Percentiles rank a stretch among this genome's conserved stretches.
These are phyloP conservation scores for Aspergillus mulundensis DNA, from an alignment of 495 filamentous ascomycete species.

Conservation along the genomic window DNA sequence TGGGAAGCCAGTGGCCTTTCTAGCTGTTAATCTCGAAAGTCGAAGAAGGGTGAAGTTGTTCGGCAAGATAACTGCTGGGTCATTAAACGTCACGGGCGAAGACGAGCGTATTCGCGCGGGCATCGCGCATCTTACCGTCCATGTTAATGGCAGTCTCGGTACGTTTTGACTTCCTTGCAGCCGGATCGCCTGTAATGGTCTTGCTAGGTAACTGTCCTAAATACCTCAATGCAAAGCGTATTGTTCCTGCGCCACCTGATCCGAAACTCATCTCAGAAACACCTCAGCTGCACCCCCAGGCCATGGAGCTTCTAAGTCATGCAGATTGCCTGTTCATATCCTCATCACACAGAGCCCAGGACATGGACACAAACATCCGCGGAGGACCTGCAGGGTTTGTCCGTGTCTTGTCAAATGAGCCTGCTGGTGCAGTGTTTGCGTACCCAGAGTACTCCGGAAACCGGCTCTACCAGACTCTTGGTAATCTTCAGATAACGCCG, in stretches of 20 bases:
- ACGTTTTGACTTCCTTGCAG: conserved; percentile 10
- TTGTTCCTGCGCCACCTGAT: conserved; percentile 47
- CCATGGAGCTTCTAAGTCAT: conserved; percentile 55
- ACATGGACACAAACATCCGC: conserved; percentile 84
- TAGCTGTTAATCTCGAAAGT: conserved; percentile 64
- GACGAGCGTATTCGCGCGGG: conserved; percentile 18
- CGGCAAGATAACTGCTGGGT: conserved; percentile 59
- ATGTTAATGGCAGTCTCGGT: conserved; percentile 66
- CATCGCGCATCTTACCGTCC: conserved; percentile 54
- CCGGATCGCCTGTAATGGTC: conserved; percentile 5
- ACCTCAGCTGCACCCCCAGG: conserved; percentile 37
- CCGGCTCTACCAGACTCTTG: conserved; percentile 74
- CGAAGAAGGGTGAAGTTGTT: conserved; percentile 64
- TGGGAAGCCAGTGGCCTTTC: conserved; percentile 51
- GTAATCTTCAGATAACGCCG: conserved; percentile 65
- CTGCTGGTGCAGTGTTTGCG: conserved; percentile 48
- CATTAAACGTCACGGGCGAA: conserved; percentile 31
- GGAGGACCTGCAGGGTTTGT: conserved; percentile 74
- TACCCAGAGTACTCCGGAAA: conserved; percentile 84
- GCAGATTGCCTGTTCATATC: conserved; percentile 77
- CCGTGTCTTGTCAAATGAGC: conserved; percentile 51
- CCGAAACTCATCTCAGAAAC: conserved; percentile 51
- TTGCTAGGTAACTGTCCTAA: conserved; percentile 71
- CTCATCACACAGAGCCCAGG: conserved; percentile 51
- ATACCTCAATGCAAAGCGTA: conserved; percentile 70